phyloP scores from a whole-genome alignment of 306 rosid species.

The Cucumis hystrix region DNA sequence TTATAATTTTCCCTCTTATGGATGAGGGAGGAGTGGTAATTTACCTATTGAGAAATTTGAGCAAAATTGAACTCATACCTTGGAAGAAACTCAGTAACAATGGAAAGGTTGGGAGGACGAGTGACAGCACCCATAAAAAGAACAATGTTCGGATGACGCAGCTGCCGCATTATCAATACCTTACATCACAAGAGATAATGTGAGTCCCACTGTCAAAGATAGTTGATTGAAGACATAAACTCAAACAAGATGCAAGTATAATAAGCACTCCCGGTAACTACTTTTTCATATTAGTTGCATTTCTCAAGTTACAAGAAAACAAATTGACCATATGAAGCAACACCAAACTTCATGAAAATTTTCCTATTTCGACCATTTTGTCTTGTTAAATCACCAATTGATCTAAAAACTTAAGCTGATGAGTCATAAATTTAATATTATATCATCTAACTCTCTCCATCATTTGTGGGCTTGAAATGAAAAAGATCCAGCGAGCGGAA shows the following conservation, averaged over 20 bases:
- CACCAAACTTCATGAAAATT: not conserved
- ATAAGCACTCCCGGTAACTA: not conserved
- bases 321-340: not conserved
- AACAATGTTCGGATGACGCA: slow-evolving; percentile 96
- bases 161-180: slow-evolving; percentile 95
- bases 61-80: slow-evolving; percentile 36
- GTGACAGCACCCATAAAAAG: slow-evolving; percentile 99
- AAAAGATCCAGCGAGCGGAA: no score
- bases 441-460: no score
- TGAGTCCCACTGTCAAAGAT: slow-evolving; percentile 5
- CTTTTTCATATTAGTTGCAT: not conserved
- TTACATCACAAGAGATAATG: slow-evolving; percentile 24
- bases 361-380: not conserved
- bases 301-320: not conserved
- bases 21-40: not conserved
- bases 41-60: not conserved
- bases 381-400: no score
- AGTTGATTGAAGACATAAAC: not conserved
- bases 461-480: no score
- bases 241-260: not conserved
- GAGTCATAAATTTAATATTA: no score
- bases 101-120: slow-evolving; percentile 93
- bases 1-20: no score
- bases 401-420: no score
- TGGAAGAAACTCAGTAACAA: slow-evolving; percentile 90